These are phyloP conservation scores for Ochetophila trinervis DNA, from an alignment of 306 rosid species.

Conservation along the genomic window DNA sequence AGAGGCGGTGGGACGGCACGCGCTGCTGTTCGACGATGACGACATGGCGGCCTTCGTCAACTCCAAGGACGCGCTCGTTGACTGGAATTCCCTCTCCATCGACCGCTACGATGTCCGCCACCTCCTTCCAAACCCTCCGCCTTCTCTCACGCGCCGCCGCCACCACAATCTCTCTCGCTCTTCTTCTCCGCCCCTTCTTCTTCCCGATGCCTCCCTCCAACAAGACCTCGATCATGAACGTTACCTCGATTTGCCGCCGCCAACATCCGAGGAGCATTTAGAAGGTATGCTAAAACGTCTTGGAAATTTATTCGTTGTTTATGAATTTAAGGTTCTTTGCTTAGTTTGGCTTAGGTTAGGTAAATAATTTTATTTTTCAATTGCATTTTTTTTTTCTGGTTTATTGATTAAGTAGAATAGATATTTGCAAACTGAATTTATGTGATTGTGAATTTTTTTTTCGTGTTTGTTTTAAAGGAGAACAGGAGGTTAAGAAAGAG, in stretches of 20 bases:
- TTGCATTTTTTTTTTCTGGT: no score
- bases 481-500: background rate
- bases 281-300: slow-evolving; percentile 44
- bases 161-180: slow-evolving; percentile 10
- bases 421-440: no score
- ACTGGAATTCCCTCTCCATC: slow-evolving; percentile 81
- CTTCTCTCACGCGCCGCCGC: slow-evolving; percentile 64
- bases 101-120: slow-evolving; percentile 95
- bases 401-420: no score
- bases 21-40: slow-evolving; percentile 81
- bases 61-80: slow-evolving; percentile 70
- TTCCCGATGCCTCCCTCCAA: slow-evolving; percentile 38
- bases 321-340: no score
- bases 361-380: no score
- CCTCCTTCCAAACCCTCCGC: slow-evolving; percentile 62
- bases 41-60: slow-evolving; percentile 67
- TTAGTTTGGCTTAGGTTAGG: no score
- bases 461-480: background rate
- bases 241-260: slow-evolving; percentile 71
- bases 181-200: slow-evolving; percentile 15
- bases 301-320: no score
- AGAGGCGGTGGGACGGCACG: slow-evolving; percentile 74
- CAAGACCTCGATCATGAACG: slow-evolving; percentile 58
- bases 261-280: slow-evolving; percentile 35
- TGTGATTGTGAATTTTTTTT: no score